Percentiles rank a stretch among this genome's conserved stretches.
phyloP scores from a whole-genome alignment of 352 stramenopile species.

The Globisporangium irregulare region DNA sequence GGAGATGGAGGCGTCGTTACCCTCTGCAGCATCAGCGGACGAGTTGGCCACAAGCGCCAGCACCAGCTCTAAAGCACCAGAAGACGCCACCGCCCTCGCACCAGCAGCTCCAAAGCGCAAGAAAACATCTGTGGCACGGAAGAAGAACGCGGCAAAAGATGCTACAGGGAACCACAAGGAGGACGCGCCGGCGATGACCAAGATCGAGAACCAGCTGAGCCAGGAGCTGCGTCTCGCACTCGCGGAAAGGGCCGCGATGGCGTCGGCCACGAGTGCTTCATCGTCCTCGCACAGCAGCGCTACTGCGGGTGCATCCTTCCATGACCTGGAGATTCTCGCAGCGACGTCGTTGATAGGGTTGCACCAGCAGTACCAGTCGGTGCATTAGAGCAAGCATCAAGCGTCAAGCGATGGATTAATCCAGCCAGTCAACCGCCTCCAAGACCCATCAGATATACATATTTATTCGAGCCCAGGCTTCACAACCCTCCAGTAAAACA shows the following conservation, averaged over 20 bases:
- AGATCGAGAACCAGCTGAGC: conserved; percentile 31
- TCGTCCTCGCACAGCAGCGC: conserved; percentile 5
- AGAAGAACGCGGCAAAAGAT: conserved; percentile 31
- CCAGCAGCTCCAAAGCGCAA: conserved; percentile 32
- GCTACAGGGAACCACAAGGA: conserved; percentile 8
- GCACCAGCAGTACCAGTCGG: conserved; percentile 69
- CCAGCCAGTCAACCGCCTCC: neutral
- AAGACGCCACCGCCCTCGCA: neutral
- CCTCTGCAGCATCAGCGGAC: conserved; percentile 13
- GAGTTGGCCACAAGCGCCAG: neutral
- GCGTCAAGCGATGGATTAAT: neutral
- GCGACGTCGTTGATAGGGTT: conserved; percentile 73
- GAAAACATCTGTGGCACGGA: conserved; percentile 32
- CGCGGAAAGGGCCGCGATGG: conserved; percentile 6
- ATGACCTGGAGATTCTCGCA: conserved; percentile 75
- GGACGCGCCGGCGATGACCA: conserved; percentile 15
- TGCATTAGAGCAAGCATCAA: conserved; percentile 38
- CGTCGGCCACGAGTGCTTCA: conserved; percentile 1
- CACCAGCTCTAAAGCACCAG: neutral
- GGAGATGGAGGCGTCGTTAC: conserved; percentile 33
- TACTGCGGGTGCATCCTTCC: conserved; percentile 27
- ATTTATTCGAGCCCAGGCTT: conserved; percentile 14
- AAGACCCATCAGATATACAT: conserved; percentile 8
- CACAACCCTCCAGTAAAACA: neutral
- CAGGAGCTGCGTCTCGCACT: conserved; percentile 36